A percentile compares a stretch with the other conserved stretches of the same genome.
Evolutionary conservation across 2,329 filamentous ascomycete species (phyloP).

Genomic region (Parastagonospora avenae): DNA sequence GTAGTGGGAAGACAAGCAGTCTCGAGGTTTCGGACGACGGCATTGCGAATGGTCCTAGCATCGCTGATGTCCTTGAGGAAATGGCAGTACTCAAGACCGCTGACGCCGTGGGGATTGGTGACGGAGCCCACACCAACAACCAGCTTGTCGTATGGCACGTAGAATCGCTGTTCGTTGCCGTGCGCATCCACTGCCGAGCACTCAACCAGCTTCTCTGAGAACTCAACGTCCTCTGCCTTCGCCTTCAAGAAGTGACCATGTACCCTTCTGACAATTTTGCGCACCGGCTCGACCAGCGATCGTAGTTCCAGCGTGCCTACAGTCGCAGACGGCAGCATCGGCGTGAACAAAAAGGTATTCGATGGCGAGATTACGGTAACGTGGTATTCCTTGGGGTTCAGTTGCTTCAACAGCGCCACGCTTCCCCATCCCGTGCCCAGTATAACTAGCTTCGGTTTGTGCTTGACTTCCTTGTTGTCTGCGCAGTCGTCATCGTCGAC

Average conservation of each 20-base stretch:
- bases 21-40: slow-evolving; percentile 88
- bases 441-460: slow-evolving; percentile 92
- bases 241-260: slow-evolving; percentile 90
- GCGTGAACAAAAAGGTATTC: slow-evolving; percentile 98
- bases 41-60: slow-evolving; percentile 85
- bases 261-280: slow-evolving; percentile 77
- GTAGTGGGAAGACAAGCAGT: slow-evolving; percentile 92
- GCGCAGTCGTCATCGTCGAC: slow-evolving; percentile 87
- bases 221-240: slow-evolving; percentile 85
- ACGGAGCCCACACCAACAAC: slow-evolving; percentile 89
- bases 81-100: slow-evolving; percentile 89
- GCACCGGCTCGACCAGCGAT: slow-evolving; percentile 90
- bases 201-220: slow-evolving; percentile 89
- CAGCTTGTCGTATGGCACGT: slow-evolving; percentile 96
- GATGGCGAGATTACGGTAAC: slow-evolving; percentile 92
- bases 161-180: slow-evolving; percentile 81
- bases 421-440: slow-evolving; percentile 95
- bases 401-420: slow-evolving; percentile 85
- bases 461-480: slow-evolving; percentile 71
- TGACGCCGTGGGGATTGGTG: slow-evolving; percentile 94
- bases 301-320: slow-evolving; percentile 92
- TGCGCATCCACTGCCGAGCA: slow-evolving; percentile 72
- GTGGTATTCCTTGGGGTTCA: slow-evolving; percentile 91
- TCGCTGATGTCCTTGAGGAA: slow-evolving; percentile 96
- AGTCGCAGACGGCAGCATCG: slow-evolving; percentile 95